Percentiles rank a stretch among this genome's conserved stretches.
Conservation (phyloP, 1,284 basidiomycete genomes). For the Malassezia brasiliensis region DNA sequence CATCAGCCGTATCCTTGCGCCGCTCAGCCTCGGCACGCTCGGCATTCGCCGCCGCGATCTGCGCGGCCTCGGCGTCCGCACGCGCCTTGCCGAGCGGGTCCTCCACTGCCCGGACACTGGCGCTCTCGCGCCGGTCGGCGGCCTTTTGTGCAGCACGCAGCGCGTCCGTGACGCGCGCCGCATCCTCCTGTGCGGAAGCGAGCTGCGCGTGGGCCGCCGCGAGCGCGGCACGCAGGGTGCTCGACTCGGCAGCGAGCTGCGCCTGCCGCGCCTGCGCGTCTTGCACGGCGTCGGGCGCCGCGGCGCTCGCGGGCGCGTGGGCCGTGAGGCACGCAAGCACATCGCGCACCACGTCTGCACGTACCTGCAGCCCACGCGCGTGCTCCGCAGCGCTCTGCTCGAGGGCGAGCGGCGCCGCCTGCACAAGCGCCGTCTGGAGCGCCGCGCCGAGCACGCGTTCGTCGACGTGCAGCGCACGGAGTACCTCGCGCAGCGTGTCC, state of each 20-base stretch:
- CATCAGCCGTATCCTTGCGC: not conserved
- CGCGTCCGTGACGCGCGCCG: constrained; percentile 14
- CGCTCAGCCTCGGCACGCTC: not conserved
- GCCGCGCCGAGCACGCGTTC: constrained; percentile 18
- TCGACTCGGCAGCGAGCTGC: constrained; percentile 20
- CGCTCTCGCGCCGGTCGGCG: constrained; percentile 16
- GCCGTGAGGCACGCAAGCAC: not conserved
- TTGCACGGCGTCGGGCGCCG: not conserved
- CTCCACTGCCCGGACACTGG: constrained; percentile 14
- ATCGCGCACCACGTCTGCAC: not conserved
- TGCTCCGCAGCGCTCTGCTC: not conserved
- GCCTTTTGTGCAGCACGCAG: constrained; percentile 17
- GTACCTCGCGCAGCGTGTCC: constrained; percentile 22
- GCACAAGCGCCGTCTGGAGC: constrained; percentile 4
- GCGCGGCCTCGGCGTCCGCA: not conserved
- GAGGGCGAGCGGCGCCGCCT: not conserved
- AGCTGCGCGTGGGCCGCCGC: constrained; percentile 3
- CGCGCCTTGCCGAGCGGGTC: constrained; percentile 14
- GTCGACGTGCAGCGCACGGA: constrained; percentile 20
- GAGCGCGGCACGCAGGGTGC: constrained; percentile 13
- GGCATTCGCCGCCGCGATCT: not conserved
- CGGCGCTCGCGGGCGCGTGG: not conserved
- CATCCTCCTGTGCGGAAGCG: constrained; percentile 3
- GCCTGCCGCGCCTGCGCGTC: constrained; percentile 19
- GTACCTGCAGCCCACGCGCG: not conserved